Percentiles rank a stretch among this genome's conserved stretches.
Conservation (phyloP, 2,329 filamentous ascomycete genomes). For the Fusarium fujikuroi region DNA sequence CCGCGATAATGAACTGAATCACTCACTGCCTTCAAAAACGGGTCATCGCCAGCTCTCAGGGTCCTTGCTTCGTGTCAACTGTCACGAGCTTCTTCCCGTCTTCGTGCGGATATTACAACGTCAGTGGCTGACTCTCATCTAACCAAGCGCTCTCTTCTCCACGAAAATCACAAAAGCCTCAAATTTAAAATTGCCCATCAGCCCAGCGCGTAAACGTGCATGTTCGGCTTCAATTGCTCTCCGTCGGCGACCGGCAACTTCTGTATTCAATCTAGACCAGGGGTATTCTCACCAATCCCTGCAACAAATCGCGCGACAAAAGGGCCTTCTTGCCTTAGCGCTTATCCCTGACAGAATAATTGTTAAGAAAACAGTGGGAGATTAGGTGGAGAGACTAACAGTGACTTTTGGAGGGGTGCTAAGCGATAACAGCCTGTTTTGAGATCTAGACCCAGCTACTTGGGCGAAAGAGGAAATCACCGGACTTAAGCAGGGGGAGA, state of each 20-base stretch:
- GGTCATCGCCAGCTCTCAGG: conserved; percentile 1
- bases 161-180: background rate
- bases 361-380: background rate
- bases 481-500: conserved; percentile 19
- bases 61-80: background rate
- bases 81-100: background rate
- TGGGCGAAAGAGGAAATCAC: conserved; percentile 32
- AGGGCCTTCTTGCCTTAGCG: conserved; percentile 17
- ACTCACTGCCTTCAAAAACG: background rate
- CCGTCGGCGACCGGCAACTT: conserved; percentile 13
- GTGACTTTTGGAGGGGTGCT: fast-evolving
- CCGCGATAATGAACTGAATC: background rate
- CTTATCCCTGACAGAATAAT: background rate
- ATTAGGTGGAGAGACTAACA: background rate
- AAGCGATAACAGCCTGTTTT: background rate
- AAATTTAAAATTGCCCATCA: conserved; percentile 12
- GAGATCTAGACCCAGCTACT: conserved; percentile 24
- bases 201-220: conserved; percentile 1
- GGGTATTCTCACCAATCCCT: conserved; percentile 1
- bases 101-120: background rate
- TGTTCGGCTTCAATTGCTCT: background rate
- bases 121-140: background rate
- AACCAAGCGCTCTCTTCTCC: background rate
- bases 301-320: conserved; percentile 21
- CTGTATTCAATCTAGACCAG: conserved; percentile 24